Base-by-base conservation (phyloP, 495 filamentous ascomycete species). In the Ramalina intermedia region DNA sequence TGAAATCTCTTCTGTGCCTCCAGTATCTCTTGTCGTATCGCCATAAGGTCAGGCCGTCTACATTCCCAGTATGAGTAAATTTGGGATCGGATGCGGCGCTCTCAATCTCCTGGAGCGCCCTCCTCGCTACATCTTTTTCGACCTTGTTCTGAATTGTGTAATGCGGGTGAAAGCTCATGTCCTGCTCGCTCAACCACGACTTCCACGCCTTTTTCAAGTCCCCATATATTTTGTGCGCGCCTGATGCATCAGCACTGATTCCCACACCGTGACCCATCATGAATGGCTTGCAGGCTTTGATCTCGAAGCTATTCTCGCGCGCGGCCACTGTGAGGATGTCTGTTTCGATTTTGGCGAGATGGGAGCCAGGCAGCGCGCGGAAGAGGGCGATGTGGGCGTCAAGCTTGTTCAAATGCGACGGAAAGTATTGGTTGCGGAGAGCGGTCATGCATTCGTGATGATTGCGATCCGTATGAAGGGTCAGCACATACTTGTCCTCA, bases 121-220 rank as follows among this genome's bases (percentile, higher is more conserved):
- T 47, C 23, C 37, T 16, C 14, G 53, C 52, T 8, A 29, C 46
- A 12, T 52, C 56, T 26, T 54, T 48, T 26, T 61, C 58, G 7
- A 61, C 61, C 43, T 61, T 61, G 42, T 64, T 61, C 54, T 57
- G 55, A 3, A 64, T 42, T 12, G 61, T 64, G 43, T 63, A 64
- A 33, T 63, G 58, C 16, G 48, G 43, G 23, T 47, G 21, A 23
- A 54, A 57, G 24, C 53, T 54, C 40, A 40, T 40, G 41, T 64
- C 62, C 51, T 64, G 62, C 38, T 58, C 51, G 44, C 62, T 64
- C 48, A 64, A 46, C 3, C 47, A 63, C 0, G n/a, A 39, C 6
- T 38, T 21, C 62, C 62, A 64, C 36, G 46, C 44, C 37, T 47
- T 43, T 43, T 54, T 51, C 46, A 64, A 46, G 6, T 26, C 33